phyloP scores from a whole-genome alignment of 352 stramenopile species.

The Globisporangium solare region DNA sequence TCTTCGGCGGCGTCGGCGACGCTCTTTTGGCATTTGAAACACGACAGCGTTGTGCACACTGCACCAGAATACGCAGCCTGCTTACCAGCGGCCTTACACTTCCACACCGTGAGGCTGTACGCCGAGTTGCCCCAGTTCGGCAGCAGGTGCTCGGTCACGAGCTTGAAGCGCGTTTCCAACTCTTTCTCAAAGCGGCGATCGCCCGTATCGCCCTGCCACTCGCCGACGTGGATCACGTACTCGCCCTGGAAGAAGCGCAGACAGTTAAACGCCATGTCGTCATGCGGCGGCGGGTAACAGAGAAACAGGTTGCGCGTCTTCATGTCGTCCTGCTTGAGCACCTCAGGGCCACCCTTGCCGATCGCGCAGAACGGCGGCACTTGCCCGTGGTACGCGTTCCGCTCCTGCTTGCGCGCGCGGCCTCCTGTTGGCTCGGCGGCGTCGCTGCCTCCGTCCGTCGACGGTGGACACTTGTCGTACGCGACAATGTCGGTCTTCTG shows the following conservation, averaged over 20 bases:
- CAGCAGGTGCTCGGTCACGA: constrained; percentile 50
- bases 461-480: constrained; percentile 55
- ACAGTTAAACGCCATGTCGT: constrained; percentile 57
- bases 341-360: constrained; percentile 47
- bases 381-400: constrained; percentile 59
- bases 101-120: constrained; percentile 71
- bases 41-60: constrained; percentile 17
- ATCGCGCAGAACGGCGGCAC: constrained; percentile 64
- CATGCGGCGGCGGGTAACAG: constrained; percentile 61
- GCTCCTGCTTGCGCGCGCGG: constrained; percentile 17
- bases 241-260: constrained; percentile 60
- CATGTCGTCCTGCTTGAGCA: constrained; percentile 37
- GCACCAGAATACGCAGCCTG: background rate
- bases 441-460: constrained; percentile 11
- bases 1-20: constrained; percentile 31
- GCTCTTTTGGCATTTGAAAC: constrained; percentile 47
- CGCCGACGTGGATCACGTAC: constrained; percentile 61
- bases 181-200: constrained; percentile 63
- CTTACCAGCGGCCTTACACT: constrained; percentile 22
- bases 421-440: constrained; percentile 14
- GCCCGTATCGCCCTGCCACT: constrained; percentile 78
- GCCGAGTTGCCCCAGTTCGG: constrained; percentile 81
- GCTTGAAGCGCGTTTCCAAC: constrained; percentile 43
- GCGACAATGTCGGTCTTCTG: constrained; percentile 70
- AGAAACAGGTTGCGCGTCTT: constrained; percentile 50